A percentile compares a stretch with the other conserved stretches of the same genome.
phyloP scores from a whole-genome alignment of 306 rosid genomes.

The Castanea crenata region DNA sequence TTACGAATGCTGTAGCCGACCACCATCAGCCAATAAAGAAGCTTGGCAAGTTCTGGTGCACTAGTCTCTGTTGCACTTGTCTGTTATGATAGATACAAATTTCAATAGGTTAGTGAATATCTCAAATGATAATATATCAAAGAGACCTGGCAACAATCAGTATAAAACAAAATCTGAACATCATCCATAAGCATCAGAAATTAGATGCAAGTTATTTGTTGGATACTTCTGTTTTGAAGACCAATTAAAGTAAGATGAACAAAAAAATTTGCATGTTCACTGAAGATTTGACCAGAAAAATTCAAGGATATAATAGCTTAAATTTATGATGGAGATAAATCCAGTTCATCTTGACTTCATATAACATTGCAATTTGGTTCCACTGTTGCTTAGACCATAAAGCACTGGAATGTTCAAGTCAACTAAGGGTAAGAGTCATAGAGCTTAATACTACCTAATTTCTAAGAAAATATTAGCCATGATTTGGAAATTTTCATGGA shows the following conservation, averaged over 20 bases:
- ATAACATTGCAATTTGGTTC: not conserved
- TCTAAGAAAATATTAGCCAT: not conserved
- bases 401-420: not conserved
- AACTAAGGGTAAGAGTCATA: not conserved
- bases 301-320: not conserved
- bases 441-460: not conserved
- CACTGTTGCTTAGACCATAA: not conserved
- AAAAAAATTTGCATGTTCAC: not conserved
- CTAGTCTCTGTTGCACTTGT: slow-evolving; percentile 71
- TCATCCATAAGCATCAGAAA: not conserved
- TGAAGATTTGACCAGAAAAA: not conserved
- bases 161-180: not conserved
- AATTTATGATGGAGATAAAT: not conserved
- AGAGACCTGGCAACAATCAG: not conserved
- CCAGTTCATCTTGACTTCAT: not conserved
- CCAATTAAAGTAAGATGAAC: not conserved
- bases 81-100: slow-evolving; percentile 35
- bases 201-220: not conserved
- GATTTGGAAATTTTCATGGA: not conserved
- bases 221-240: not conserved
- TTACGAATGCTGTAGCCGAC: slow-evolving; percentile 94
- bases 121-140: slow-evolving; percentile 1
- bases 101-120: slow-evolving; percentile 8
- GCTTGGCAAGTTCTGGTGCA: slow-evolving; percentile 83
- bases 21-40: slow-evolving; percentile 94